These are phyloP conservation scores for Saccharomyces hybrid DNA, from an alignment of 1,139 yeast genomes.

Conservation along the genomic window DNA sequence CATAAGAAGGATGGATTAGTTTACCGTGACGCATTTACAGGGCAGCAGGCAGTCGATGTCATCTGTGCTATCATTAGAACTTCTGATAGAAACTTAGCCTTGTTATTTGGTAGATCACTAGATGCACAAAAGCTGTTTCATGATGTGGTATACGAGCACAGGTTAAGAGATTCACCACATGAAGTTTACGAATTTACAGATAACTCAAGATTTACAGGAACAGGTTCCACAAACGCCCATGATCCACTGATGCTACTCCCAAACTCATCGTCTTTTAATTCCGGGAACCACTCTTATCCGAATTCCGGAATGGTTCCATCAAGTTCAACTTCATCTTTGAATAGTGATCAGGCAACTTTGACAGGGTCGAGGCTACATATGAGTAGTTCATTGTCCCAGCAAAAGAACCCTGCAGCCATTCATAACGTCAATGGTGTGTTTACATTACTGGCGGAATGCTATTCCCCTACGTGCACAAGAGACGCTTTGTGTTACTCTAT, in stretches of 20 bases:
- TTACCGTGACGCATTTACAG: conserved; percentile 91
- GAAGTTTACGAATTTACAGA: conserved; percentile 88
- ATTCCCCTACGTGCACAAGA: conserved; percentile 92
- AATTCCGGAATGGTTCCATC: conserved; percentile 9
- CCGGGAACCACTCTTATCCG: conserved; percentile 7
- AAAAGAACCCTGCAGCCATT: conserved; percentile 3
- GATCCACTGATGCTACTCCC: conserved; percentile 25
- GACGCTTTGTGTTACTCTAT: conserved; percentile 86
- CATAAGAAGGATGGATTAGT: conserved; percentile 90
- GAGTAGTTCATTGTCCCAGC: background rate
- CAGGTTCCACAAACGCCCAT: conserved; percentile 11
- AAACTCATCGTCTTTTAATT: conserved; percentile 6
- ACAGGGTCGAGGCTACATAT: background rate
- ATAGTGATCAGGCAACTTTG: conserved; percentile 14
- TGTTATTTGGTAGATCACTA: conserved; percentile 80
- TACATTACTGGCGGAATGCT: conserved; percentile 86
- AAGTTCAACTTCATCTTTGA: conserved; percentile 23
- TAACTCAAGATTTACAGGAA: conserved; percentile 30
- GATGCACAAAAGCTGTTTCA: conserved; percentile 94
- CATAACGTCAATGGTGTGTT: conserved; percentile 65
- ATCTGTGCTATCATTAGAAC: conserved; percentile 81
- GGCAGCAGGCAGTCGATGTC: conserved; percentile 87
- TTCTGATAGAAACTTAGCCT: conserved; percentile 83
- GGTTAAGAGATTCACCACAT: conserved; percentile 76
- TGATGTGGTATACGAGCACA: conserved; percentile 91